phyloP scores from a whole-genome alignment of 768 basidiomycete species.

The Lactarius pseudohatsudake region DNA sequence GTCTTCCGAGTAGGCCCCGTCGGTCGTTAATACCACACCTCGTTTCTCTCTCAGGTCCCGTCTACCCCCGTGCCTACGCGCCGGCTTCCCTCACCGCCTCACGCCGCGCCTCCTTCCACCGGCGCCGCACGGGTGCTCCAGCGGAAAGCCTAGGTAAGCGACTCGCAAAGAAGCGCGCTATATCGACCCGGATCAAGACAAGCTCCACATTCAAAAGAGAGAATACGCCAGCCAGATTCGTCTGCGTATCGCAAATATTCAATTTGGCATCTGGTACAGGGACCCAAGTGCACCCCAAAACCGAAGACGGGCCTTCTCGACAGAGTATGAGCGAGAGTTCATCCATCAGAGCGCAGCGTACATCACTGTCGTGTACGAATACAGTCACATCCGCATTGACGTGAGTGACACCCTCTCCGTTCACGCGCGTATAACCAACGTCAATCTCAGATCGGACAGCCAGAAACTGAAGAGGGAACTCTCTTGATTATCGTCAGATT shows the following conservation, averaged over 20 bases:
- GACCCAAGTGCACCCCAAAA: constrained; percentile 24
- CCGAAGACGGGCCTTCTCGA: constrained; percentile 49
- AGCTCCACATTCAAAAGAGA: constrained; percentile 27
- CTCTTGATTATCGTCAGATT: constrained; percentile 20
- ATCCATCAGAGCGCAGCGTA: constrained; percentile 46
- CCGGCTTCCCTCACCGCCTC: too few relatives aligned
- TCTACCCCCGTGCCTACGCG: too few relatives aligned
- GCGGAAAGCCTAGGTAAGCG: too few relatives aligned
- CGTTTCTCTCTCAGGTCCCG: too few relatives aligned
- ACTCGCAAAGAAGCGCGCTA: constrained; percentile 38
- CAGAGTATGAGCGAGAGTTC: constrained; percentile 66
- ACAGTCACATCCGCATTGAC: constrained; percentile 62
- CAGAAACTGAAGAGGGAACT: constrained; percentile 22
- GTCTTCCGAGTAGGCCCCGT: too few relatives aligned
- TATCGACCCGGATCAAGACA: constrained; percentile 36
- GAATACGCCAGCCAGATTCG: constrained; percentile 42
- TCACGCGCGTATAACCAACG: not conserved
- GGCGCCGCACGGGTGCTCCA: too few relatives aligned
- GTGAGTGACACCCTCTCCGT: constrained; percentile 39
- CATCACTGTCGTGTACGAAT: constrained; percentile 64
- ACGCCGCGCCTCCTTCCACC: too few relatives aligned
- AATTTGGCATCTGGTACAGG: constrained; percentile 63
- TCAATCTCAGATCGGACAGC: constrained; percentile 19
- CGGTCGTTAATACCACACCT: too few relatives aligned
- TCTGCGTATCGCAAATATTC: constrained; percentile 59